phyloP scores from a whole-genome alignment of 495 filamentous ascomycete genomes.

The Echria macrotheca region DNA sequence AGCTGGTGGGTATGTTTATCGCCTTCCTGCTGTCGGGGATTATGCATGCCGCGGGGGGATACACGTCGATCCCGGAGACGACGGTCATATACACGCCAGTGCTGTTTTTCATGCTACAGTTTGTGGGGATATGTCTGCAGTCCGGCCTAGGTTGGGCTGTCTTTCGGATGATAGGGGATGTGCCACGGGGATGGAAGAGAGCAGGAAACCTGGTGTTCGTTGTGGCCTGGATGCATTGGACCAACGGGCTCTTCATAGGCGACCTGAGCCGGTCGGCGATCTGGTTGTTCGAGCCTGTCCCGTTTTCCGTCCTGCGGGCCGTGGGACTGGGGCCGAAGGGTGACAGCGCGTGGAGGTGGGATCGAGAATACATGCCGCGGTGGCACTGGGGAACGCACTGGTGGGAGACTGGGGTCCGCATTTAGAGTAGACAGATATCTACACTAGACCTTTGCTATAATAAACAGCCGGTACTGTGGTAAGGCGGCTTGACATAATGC shows the following conservation, averaged over 20 bases:
- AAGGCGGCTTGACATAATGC: no score
- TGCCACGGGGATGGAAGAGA: constrained; percentile 33
- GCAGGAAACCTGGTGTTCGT: constrained; percentile 49
- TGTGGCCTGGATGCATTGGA: constrained; percentile 52
- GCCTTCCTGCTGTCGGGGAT: constrained; percentile 57
- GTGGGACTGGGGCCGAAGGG: constrained; percentile 49
- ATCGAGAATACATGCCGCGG: constrained; percentile 39
- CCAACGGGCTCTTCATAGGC: constrained; percentile 48
- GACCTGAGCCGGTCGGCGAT: constrained; percentile 58
- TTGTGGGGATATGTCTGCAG: constrained; percentile 51
- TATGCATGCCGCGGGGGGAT: constrained; percentile 55
- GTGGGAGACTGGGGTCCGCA: constrained; percentile 58
- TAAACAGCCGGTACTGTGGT: no score
- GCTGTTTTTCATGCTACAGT: constrained; percentile 55
- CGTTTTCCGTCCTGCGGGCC: constrained; percentile 52
- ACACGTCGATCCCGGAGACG: constrained; percentile 45
- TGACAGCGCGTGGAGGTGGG: constrained; percentile 55
- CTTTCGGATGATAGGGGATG: constrained; percentile 15
- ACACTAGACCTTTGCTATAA: no score
- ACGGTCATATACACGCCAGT: constrained; percentile 30
- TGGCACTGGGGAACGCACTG: constrained; percentile 48
- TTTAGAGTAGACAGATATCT: no score
- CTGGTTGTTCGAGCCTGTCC: constrained; percentile 67
- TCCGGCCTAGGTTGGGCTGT: no score
- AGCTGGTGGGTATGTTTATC: constrained; percentile 10